phyloP scores from a whole-genome alignment of 2,329 filamentous ascomycete genomes.

The Colletotrichum costaricense region DNA sequence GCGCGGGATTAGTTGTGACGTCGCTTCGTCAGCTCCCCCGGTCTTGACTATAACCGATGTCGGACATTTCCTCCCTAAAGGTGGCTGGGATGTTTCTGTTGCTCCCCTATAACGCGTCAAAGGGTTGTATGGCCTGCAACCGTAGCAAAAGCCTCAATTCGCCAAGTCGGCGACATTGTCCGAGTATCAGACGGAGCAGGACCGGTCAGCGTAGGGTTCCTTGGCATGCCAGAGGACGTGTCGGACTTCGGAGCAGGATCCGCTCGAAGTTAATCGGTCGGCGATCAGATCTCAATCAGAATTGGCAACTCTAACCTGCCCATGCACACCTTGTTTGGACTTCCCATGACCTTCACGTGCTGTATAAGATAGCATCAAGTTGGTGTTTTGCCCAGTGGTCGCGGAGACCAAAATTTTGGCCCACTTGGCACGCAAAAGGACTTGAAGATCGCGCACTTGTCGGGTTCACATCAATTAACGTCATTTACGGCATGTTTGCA shows the following conservation, averaged over 20 bases:
- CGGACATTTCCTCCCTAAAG: not conserved
- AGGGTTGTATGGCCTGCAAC: not conserved
- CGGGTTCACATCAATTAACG: not conserved
- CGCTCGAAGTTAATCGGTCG: not conserved
- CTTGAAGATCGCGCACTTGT: not conserved
- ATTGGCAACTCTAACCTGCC: not conserved
- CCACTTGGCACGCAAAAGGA: not conserved
- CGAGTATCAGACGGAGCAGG: not conserved
- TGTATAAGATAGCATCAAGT: not conserved
- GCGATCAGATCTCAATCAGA: not conserved
- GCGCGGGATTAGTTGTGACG: not conserved
- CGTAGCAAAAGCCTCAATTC: not conserved
- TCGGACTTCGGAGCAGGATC: not conserved
- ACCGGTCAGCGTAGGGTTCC: not conserved
- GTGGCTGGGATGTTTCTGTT: not conserved
- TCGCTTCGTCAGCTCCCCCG: not conserved
- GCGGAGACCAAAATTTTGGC: not conserved
- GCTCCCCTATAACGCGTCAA: not conserved
- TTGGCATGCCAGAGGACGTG: not conserved
- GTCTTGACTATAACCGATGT: not conserved
- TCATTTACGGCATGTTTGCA: not conserved
- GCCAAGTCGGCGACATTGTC: not conserved
- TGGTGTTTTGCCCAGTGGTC: not conserved
- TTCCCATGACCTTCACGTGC: not conserved
- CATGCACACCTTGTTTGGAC: not conserved